These are phyloP conservation scores for Orbilia oligospora DNA, from an alignment of 2,329 filamentous ascomycete genomes.

Conservation along the genomic window DNA sequence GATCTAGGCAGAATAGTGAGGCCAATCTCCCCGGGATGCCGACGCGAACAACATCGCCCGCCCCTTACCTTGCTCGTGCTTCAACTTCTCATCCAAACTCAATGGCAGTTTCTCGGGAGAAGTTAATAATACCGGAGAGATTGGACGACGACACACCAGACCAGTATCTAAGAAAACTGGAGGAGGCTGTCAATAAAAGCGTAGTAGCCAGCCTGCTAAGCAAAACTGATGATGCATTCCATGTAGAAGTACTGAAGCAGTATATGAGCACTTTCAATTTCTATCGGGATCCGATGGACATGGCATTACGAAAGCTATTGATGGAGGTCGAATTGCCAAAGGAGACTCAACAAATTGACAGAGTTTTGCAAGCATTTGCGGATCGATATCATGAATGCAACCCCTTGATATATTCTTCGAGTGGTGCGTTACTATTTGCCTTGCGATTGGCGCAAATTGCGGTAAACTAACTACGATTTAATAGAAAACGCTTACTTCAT, in stretches of 20 bases:
- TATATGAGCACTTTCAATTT: slow-evolving; percentile 97
- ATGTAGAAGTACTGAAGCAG: slow-evolving; percentile 84
- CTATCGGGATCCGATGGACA: slow-evolving; percentile 97
- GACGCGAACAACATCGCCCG: slow-evolving; percentile 63
- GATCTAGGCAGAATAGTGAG: slow-evolving; percentile 86
- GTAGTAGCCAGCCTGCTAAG: slow-evolving; percentile 87
- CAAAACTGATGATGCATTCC: slow-evolving; percentile 88
- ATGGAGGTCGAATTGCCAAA: slow-evolving; percentile 97
- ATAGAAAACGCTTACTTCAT: slow-evolving; percentile 96
- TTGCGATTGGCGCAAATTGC: slow-evolving; percentile 11
- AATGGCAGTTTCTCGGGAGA: slow-evolving; percentile 80
- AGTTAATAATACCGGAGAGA: slow-evolving; percentile 77
- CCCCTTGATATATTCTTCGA: slow-evolving; percentile 89
- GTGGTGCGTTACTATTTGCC: slow-evolving; percentile 69
- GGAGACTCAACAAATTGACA: slow-evolving; percentile 97
- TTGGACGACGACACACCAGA: slow-evolving; percentile 90
- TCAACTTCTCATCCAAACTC: slow-evolving; percentile 85
- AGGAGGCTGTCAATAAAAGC: slow-evolving; percentile 83
- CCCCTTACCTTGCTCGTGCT: slow-evolving; percentile 65
- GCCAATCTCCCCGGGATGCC: slow-evolving; percentile 72
- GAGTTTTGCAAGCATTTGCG: slow-evolving; percentile 92
- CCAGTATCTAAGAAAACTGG: slow-evolving; percentile 86
- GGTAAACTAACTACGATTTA: slow-evolving; percentile 51
- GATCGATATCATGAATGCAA: slow-evolving; percentile 99
- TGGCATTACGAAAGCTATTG: slow-evolving; percentile 92